Conservation (phyloP, 176 grass and related monocot genomes). For the Eremochloa ophiuroides region DNA sequence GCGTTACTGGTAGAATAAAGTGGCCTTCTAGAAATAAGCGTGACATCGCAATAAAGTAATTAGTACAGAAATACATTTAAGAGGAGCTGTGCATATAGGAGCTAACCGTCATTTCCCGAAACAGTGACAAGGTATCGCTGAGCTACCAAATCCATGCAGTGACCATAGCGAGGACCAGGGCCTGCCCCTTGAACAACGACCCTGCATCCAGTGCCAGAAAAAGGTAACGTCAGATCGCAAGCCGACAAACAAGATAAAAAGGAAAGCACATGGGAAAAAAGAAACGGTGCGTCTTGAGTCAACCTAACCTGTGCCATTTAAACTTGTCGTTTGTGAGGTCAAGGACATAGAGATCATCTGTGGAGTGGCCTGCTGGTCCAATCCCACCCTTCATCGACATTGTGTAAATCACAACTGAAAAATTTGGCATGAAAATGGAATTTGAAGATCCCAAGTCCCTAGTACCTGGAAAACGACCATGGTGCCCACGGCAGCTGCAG, state of each 20-base stretch:
- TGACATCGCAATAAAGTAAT: background rate
- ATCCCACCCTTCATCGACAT: conserved; percentile 69
- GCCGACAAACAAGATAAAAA: conserved; percentile 12
- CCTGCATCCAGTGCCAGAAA: conserved; percentile 35
- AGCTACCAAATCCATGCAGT: conserved; percentile 92
- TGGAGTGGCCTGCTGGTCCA: conserved; percentile 93
- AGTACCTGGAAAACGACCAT: conserved; percentile 98
- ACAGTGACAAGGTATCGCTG: conserved; percentile 96
- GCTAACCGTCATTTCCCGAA: conserved; percentile 90
- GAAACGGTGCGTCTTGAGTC: conserved; percentile 4
- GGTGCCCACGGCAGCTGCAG: conserved; percentile 77
- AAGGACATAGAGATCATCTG: conserved; percentile 95
- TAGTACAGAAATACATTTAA: conserved; percentile 1
- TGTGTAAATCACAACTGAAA: conserved; percentile 12
- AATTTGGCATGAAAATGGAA: conserved; percentile 10
- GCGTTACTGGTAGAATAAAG: conserved; percentile 2
- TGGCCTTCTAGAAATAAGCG: background rate
- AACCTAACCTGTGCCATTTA: conserved; percentile 98
- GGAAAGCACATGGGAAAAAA: background rate
- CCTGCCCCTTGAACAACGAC: conserved; percentile 91
- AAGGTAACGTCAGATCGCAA: conserved; percentile 20
- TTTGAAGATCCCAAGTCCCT: background rate
- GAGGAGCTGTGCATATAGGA: background rate
- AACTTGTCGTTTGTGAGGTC: conserved; percentile 99
- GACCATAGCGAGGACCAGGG: conserved; percentile 93